phyloP scores from a whole-genome alignment of 208 protist genomes.

The Vickermania spadyakhi region DNA sequence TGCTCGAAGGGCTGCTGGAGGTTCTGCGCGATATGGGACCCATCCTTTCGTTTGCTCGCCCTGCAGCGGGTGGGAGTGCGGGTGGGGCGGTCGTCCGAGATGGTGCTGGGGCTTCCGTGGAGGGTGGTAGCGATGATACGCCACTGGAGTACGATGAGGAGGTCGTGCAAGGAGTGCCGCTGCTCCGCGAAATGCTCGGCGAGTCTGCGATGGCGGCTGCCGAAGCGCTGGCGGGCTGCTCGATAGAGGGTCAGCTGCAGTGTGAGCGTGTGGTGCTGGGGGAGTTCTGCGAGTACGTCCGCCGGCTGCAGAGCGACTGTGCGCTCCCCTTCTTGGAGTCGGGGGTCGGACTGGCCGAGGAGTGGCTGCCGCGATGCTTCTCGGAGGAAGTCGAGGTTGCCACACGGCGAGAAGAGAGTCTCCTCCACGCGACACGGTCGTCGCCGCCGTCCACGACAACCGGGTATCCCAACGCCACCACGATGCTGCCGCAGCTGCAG shows the following conservation, averaged over 20 bases:
- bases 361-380: background rate
- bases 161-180: background rate
- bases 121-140: background rate
- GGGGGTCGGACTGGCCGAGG: background rate
- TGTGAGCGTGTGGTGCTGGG: background rate
- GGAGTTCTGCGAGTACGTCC: slow-evolving; percentile 1
- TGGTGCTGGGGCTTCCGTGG: background rate
- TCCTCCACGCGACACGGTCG: background rate
- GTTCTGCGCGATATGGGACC: slow-evolving; percentile 17
- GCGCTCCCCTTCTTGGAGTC: slow-evolving; percentile 10
- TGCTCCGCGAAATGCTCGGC: background rate
- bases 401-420: background rate
- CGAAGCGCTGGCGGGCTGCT: background rate
- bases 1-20: slow-evolving; percentile 40
- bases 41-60: background rate
- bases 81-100: background rate
- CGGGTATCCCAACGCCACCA: background rate
- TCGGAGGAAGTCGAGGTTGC: background rate
- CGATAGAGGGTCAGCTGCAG: slow-evolving; percentile 7
- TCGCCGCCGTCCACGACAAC: background rate
- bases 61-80: background rate
- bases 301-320: background rate
- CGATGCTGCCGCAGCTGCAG: background rate
- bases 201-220: background rate
- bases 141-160: background rate